Percentiles rank a stretch among this genome's conserved stretches.
These are phyloP conservation scores for Pogostemon cablin DNA, from an alignment of 257 asterid genomes.

Conservation along the genomic window DNA sequence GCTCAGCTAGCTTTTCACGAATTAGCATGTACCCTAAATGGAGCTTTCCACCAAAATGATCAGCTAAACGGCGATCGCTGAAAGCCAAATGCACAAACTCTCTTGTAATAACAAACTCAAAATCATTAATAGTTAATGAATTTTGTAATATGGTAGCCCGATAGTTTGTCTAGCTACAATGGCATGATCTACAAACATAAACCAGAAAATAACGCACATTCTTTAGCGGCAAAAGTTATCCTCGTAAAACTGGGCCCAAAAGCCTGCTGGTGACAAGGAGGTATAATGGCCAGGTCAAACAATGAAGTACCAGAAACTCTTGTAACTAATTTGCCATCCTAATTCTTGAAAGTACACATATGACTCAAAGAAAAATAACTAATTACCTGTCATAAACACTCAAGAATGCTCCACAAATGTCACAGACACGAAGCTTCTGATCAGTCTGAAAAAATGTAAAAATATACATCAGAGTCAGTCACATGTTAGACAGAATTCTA, in stretches of 20 bases:
- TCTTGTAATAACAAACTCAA: slow-evolving; percentile 35
- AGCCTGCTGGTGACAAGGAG: slow-evolving; percentile 99
- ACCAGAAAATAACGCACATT: slow-evolving; percentile 96
- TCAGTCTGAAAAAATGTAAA: slow-evolving; percentile 68
- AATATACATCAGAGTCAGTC: slow-evolving; percentile 38
- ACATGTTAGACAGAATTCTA: neutral
- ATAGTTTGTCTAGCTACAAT: slow-evolving; percentile 47
- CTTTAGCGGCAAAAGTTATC: slow-evolving; percentile 97
- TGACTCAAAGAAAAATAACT: slow-evolving; percentile 20
- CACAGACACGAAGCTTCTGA: slow-evolving; percentile 99
- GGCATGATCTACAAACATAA: slow-evolving; percentile 67
- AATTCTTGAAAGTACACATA: slow-evolving; percentile 28
- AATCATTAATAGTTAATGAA: slow-evolving; percentile 5
- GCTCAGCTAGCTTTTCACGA: slow-evolving; percentile 95
- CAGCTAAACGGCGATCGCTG: slow-evolving; percentile 99
- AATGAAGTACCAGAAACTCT: slow-evolving; percentile 57
- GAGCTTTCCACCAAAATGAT: slow-evolving; percentile 99
- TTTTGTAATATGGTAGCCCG: slow-evolving; percentile 31
- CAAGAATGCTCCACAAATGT: slow-evolving; percentile 97
- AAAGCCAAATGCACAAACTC: slow-evolving; percentile 40
- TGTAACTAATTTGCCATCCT: slow-evolving; percentile 46
- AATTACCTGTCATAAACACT: slow-evolving; percentile 90
- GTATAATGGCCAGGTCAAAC: slow-evolving; percentile 83
- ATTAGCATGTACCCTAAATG: slow-evolving; percentile 96
- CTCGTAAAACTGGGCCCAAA: slow-evolving; percentile 99